Evolutionary conservation across 164 flowering plant species (phyloP).

Genomic region (Kalanchoe fedtschenkoi): DNA sequence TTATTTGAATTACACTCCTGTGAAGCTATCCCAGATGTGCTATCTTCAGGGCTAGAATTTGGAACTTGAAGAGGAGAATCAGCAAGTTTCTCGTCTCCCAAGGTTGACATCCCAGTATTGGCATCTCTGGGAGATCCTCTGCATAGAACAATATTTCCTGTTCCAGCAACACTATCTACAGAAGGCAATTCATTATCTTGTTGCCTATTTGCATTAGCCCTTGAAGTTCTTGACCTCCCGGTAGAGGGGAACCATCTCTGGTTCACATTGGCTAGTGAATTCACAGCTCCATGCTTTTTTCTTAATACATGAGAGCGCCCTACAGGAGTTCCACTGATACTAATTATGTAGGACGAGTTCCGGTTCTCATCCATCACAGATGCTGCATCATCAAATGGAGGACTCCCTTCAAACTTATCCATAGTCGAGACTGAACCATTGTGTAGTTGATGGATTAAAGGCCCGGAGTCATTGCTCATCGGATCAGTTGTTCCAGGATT

Average conservation of each 20-base stretch:
- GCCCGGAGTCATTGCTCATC: slow-evolving; percentile 11
- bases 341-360: not conserved
- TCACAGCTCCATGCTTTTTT: slow-evolving; percentile 27
- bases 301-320: slow-evolving; percentile 24
- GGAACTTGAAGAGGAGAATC: slow-evolving; percentile 32
- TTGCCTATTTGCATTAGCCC: slow-evolving; percentile 25
- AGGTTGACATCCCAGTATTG: slow-evolving; percentile 19
- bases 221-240: slow-evolving; percentile 50
- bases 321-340: slow-evolving; percentile 18
- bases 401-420: not conserved
- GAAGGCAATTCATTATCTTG: slow-evolving; percentile 17
- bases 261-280: slow-evolving; percentile 16
- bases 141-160: slow-evolving; percentile 10
- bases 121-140: slow-evolving; percentile 35
- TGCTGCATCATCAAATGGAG: not conserved
- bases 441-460: not conserved
- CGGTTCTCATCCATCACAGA: slow-evolving; percentile 1
- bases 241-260: slow-evolving; percentile 20
- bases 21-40: slow-evolving; percentile 40
- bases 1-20: slow-evolving; percentile 46
- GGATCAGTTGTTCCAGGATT: slow-evolving; percentile 15
- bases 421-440: not conserved
- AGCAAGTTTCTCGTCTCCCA: too few relatives aligned
- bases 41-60: slow-evolving; percentile 51
- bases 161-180: slow-evolving; percentile 18